Conservation (phyloP, 2,329 filamentous ascomycete species). For the Helotiales sp. region DNA sequence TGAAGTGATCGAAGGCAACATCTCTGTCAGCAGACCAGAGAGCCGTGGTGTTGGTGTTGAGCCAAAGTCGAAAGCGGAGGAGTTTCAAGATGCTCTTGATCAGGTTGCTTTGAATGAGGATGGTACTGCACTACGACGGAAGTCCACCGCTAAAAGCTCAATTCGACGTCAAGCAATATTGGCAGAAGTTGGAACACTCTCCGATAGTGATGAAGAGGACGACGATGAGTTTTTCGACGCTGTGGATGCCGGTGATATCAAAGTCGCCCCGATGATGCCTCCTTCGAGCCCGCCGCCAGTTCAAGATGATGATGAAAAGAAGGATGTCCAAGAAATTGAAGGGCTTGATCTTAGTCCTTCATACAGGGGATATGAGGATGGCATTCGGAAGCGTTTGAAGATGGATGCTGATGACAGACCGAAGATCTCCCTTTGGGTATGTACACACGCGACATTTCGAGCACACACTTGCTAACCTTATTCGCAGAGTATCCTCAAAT, state of each 20-base stretch:
- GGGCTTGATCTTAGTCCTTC: slow-evolving; percentile 69
- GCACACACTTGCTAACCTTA: slow-evolving; percentile 34
- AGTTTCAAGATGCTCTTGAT: slow-evolving; percentile 38
- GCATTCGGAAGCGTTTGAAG: slow-evolving; percentile 74
- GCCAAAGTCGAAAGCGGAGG: slow-evolving; percentile 8
- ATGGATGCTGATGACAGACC: slow-evolving; percentile 91
- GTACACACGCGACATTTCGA: slow-evolving; percentile 34
- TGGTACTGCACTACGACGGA: slow-evolving; percentile 35
- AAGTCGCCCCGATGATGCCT: slow-evolving; percentile 69
- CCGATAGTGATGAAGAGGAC: slow-evolving; percentile 73
- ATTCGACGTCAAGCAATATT: slow-evolving; percentile 64
- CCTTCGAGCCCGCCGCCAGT: slow-evolving; percentile 30
- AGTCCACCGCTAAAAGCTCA: slow-evolving; percentile 44
- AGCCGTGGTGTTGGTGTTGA: slow-evolving; percentile 30
- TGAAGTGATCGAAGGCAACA: slow-evolving; percentile 69
- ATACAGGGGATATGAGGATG: slow-evolving; percentile 90
- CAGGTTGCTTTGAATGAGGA: slow-evolving; percentile 40
- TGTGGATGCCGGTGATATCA: slow-evolving; percentile 87
- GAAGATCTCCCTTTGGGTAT: slow-evolving; percentile 93
- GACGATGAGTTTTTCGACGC: slow-evolving; percentile 98
- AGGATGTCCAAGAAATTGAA: slow-evolving; percentile 45
- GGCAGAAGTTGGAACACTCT: slow-evolving; percentile 70
- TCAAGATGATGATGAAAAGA: slow-evolving; percentile 44
- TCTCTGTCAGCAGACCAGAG: slow-evolving; percentile 49
- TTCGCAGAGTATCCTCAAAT: slow-evolving; percentile 85